Conservation (phyloP, 306 rosid species). For the Pyrus bretschneideri region DNA sequence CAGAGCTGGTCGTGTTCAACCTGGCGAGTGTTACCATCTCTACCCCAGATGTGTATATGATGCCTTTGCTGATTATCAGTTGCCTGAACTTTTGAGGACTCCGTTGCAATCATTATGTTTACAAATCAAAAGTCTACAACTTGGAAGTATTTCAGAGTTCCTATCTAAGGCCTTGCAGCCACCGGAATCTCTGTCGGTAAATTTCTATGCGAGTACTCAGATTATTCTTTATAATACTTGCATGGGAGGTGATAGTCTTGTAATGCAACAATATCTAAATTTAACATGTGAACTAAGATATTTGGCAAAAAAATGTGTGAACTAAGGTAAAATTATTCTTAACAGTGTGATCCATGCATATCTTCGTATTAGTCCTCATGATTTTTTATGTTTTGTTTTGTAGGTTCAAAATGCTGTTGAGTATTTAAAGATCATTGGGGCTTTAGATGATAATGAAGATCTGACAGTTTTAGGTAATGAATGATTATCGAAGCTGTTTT, state of each 20-base stretch:
- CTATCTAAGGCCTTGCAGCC: conserved; percentile 90
- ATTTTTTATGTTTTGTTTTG: conserved; percentile 9
- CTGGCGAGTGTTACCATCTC: conserved; percentile 91
- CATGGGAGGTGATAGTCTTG: background rate
- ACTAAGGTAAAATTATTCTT: background rate
- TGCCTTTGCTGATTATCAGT: conserved; percentile 81
- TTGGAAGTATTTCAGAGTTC: conserved; percentile 92
- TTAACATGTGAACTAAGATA: background rate
- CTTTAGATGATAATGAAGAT: conserved; percentile 79
- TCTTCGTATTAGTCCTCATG: background rate
- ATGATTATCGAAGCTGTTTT: background rate
- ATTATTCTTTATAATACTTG: background rate
- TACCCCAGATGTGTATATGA: conserved; percentile 87
- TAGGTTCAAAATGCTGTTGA: conserved; percentile 96
- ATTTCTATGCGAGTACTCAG: conserved; percentile 5
- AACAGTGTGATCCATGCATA: background rate
- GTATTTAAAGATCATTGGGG: conserved; percentile 80
- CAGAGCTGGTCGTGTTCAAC: conserved; percentile 97
- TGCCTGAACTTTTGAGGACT: conserved; percentile 93
- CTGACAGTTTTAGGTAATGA: conserved; percentile 56
- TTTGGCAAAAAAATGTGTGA: background rate
- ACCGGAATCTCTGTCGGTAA: conserved; percentile 80
- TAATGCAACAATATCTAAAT: background rate
- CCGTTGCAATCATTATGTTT: conserved; percentile 92
- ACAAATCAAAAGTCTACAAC: conserved; percentile 90